Conservation (phyloP, 805 yeast genomes). For the Candida odintsovae region DNA sequence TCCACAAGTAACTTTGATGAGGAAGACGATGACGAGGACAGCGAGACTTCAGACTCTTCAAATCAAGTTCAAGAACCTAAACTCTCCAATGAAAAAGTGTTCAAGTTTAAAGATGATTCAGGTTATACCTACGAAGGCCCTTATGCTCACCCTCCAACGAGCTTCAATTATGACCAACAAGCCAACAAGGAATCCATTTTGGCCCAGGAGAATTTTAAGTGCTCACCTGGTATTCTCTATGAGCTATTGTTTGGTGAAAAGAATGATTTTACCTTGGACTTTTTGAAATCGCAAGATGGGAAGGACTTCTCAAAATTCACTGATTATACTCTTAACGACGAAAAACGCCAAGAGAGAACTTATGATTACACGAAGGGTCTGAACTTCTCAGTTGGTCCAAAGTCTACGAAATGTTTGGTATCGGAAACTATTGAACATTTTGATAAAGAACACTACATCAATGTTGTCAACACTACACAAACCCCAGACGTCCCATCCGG, state of each 20-base stretch:
- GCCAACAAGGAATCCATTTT: constrained; percentile 46
- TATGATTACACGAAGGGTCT: constrained; percentile 72
- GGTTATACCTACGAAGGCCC: constrained; percentile 59
- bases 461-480: constrained; percentile 54
- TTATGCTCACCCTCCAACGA: constrained; percentile 52
- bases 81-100: constrained; percentile 19
- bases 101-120: constrained; percentile 33
- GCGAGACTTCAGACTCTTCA: constrained; percentile 9
- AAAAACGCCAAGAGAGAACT: constrained; percentile 39
- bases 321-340: constrained; percentile 29
- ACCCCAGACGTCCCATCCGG: constrained; percentile 98
- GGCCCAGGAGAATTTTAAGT: constrained; percentile 46
- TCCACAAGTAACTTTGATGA: constrained; percentile 19
- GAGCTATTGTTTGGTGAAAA: constrained; percentile 65
- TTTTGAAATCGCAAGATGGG: constrained; percentile 33
- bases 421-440: constrained; percentile 52
- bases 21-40: constrained; percentile 26
- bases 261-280: constrained; percentile 36
- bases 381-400: constrained; percentile 85
- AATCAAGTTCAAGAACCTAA: constrained; percentile 7
- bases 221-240: constrained; percentile 75
- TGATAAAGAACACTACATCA: constrained; percentile 49
- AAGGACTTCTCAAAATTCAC: constrained; percentile 31
- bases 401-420: constrained; percentile 73
- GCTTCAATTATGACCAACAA: constrained; percentile 37